Percentiles rank a stretch among this genome's conserved stretches.
Evolutionary conservation across 805 yeast genomes (phyloP).

Genomic region (Sungouiella thailandica): DNA sequence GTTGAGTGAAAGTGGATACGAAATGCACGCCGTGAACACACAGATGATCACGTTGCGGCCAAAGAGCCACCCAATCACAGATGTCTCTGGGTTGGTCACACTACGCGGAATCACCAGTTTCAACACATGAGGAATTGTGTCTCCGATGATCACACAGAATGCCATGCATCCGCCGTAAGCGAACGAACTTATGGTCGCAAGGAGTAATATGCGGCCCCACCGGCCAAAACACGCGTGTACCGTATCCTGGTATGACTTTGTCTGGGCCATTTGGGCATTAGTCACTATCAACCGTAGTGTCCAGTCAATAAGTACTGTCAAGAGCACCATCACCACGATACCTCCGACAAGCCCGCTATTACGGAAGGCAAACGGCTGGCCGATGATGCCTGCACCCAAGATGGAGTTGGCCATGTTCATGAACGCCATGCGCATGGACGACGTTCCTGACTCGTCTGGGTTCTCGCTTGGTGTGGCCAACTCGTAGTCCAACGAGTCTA

Average conservation of each 20-base stretch:
- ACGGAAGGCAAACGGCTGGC: conserved; percentile 83
- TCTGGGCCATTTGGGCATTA: conserved; percentile 74
- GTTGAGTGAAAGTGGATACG: conserved; percentile 78
- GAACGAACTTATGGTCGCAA: conserved; percentile 77
- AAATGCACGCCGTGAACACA: conserved; percentile 62
- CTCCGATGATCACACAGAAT: conserved; percentile 91
- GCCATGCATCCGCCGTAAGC: conserved; percentile 96
- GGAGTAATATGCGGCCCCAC: conserved; percentile 59
- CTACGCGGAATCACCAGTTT: conserved; percentile 54
- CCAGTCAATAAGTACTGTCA: conserved; percentile 83
- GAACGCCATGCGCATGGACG: conserved; percentile 74
- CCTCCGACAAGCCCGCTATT: conserved; percentile 82
- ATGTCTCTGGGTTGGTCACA: conserved; percentile 21
- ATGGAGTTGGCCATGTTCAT: conserved; percentile 97
- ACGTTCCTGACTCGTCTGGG: conserved; percentile 24
- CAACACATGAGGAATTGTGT: conserved; percentile 87
- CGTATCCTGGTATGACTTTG: conserved; percentile 78
- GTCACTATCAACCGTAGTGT: conserved; percentile 73
- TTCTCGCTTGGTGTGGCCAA: background rate
- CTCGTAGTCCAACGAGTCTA: conserved; percentile 1
- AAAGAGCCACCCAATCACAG: conserved; percentile 47
- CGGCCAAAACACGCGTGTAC: conserved; percentile 76
- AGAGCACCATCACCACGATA: conserved; percentile 47
- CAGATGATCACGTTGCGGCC: conserved; percentile 68
- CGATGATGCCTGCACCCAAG: conserved; percentile 92